These are phyloP conservation scores for Dipteronia dyeriana DNA, from an alignment of 345 rosid genomes.

Conservation along the genomic window DNA sequence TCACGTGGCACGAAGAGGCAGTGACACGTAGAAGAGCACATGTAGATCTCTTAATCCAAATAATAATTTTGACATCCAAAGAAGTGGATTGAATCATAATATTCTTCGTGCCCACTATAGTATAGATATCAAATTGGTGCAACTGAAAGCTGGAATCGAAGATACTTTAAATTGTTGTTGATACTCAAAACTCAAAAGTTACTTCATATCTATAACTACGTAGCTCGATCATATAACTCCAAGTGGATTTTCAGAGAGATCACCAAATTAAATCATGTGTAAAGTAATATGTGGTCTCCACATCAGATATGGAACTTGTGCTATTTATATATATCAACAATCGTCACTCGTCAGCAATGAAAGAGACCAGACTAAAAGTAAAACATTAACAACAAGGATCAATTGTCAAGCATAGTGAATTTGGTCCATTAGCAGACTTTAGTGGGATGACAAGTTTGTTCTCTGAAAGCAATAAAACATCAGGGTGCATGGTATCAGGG, in stretches of 20 bases:
- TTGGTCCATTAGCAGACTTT: too few species aligned
- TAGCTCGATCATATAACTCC: too few species aligned
- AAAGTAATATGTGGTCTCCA: neutral
- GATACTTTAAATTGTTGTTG: too few species aligned
- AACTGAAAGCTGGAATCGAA: neutral
- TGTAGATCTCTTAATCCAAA: too few species aligned
- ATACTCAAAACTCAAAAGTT: too few species aligned
- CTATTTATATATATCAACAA: neutral
- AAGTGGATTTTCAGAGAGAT: neutral
- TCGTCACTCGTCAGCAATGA: constrained; percentile 1
- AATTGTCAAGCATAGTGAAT: too few species aligned
- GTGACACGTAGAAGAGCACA: too few species aligned
- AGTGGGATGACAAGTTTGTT: too few species aligned
- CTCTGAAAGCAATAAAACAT: too few species aligned
- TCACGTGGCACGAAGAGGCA: too few species aligned
- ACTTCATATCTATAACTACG: too few species aligned
- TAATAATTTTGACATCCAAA: neutral
- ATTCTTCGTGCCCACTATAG: neutral
- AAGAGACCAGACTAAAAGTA: neutral
- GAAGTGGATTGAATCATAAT: constrained; percentile 3
- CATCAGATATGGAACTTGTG: neutral
- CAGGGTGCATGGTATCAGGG: too few species aligned
- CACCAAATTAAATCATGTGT: neutral
- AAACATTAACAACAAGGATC: neutral
- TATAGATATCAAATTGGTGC: neutral